Evolutionary conservation across 2,329 filamentous ascomycete genomes (phyloP).

Genomic region (Helotiales sp.): DNA sequence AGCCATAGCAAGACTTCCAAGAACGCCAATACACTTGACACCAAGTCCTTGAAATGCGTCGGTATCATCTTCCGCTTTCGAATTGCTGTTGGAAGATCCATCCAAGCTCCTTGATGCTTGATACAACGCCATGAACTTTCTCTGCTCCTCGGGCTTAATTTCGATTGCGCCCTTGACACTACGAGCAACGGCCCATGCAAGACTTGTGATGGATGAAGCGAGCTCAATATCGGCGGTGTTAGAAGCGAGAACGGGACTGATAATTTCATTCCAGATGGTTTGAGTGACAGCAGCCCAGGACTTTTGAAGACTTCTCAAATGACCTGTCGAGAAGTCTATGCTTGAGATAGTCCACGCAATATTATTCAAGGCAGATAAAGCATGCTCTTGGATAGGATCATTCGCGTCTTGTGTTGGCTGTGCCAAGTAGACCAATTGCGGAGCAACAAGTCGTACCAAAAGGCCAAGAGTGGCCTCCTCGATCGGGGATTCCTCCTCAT

Average conservation of each 20-base stretch:
- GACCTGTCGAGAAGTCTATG: constrained; percentile 62
- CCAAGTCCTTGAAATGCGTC: constrained; percentile 66
- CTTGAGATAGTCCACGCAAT: constrained; percentile 69
- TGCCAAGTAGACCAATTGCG: constrained; percentile 37
- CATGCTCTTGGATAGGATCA: constrained; percentile 55
- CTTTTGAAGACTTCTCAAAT: constrained; percentile 53
- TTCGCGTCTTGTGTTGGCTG: constrained; percentile 36
- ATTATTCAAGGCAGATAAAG: constrained; percentile 68
- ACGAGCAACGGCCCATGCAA: constrained; percentile 69
- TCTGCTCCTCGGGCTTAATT: constrained; percentile 58
- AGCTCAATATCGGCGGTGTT: constrained; percentile 66
- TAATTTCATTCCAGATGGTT: constrained; percentile 61
- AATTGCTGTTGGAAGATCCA: constrained; percentile 25
- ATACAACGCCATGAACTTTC: constrained; percentile 69
- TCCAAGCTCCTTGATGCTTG: constrained; percentile 57
- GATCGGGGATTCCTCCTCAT: constrained; percentile 46
- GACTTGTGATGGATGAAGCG: constrained; percentile 66
- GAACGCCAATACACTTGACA: constrained; percentile 69
- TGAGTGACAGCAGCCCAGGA: constrained; percentile 60
- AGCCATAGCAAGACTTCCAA: constrained; percentile 65
- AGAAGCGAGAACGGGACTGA: constrained; percentile 61
- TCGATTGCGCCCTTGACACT: constrained; percentile 56
- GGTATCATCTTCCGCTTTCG: constrained; percentile 37
- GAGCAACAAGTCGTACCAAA: constrained; percentile 40
- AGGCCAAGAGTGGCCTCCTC: constrained; percentile 39